Conservation (phyloP, 2,329 filamentous ascomycete species). For the Niveomyces coronatus region DNA sequence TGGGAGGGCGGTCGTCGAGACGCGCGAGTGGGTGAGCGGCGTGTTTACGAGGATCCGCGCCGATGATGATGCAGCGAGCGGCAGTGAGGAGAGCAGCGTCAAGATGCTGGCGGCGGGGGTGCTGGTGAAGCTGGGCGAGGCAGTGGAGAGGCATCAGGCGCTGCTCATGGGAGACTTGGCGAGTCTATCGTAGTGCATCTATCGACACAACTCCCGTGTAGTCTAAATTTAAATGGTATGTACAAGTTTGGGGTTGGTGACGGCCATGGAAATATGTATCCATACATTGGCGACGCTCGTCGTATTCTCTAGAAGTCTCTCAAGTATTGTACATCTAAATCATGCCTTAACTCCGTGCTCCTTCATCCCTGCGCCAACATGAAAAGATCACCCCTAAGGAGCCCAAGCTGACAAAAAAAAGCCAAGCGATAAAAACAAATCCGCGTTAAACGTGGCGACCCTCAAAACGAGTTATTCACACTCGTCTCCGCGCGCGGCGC, state of each 20-base stretch:
- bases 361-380: no score
- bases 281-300: no score
- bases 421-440: no score
- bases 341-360: no score
- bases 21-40: slow-evolving; percentile 71
- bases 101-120: slow-evolving; percentile 71
- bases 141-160: slow-evolving; percentile 71
- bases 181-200: slow-evolving; percentile 20
- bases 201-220: no score
- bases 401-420: no score
- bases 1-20: slow-evolving; percentile 71
- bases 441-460: background rate
- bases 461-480: slow-evolving; percentile 10
- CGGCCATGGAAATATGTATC: no score
- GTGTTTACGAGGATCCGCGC: slow-evolving; percentile 57
- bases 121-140: slow-evolving; percentile 67
- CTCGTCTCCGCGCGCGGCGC: slow-evolving; percentile 19
- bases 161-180: slow-evolving; percentile 63
- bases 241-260: no score
- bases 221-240: no score
- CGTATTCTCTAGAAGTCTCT: no score
- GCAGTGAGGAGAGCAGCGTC: slow-evolving; percentile 64
- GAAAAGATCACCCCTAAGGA: no score
- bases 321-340: no score
- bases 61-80: slow-evolving; percentile 36